phyloP scores from a whole-genome alignment of 306 rosid species.

The Medicago ruthenica region DNA sequence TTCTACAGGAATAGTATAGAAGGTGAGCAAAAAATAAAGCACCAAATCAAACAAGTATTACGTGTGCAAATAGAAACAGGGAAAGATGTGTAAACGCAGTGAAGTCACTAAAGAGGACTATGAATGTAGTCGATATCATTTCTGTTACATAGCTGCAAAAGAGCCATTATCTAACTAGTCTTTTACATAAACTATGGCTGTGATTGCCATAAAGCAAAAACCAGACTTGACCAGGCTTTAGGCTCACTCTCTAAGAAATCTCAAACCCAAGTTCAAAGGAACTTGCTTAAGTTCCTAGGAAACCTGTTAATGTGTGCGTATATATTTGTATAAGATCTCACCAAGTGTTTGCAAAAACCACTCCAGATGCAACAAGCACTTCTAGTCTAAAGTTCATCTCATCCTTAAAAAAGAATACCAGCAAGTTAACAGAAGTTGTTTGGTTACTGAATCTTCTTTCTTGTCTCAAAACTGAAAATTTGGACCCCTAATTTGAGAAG shows the following conservation, averaged over 20 bases:
- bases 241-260: background rate
- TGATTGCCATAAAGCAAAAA: background rate
- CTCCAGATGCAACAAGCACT: background rate
- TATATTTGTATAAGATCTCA: background rate
- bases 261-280: background rate
- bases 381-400: background rate
- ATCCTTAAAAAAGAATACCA: background rate
- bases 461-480: conserved; percentile 9
- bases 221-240: background rate
- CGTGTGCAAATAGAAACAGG: background rate
- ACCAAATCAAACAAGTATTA: background rate
- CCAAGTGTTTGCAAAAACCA: background rate
- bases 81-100: background rate
- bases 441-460: background rate
- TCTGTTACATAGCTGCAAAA: background rate
- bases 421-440: background rate
- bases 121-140: background rate
- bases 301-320: background rate
- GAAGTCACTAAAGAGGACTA: background rate
- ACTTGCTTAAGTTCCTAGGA: background rate
- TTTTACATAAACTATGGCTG: background rate
- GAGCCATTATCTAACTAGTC: background rate
- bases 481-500: background rate
- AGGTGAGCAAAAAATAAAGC: conserved; percentile 14
- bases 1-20: background rate